Conservation (phyloP, 2,329 filamentous ascomycete genomes). For the Aspergillus tanneri region DNA sequence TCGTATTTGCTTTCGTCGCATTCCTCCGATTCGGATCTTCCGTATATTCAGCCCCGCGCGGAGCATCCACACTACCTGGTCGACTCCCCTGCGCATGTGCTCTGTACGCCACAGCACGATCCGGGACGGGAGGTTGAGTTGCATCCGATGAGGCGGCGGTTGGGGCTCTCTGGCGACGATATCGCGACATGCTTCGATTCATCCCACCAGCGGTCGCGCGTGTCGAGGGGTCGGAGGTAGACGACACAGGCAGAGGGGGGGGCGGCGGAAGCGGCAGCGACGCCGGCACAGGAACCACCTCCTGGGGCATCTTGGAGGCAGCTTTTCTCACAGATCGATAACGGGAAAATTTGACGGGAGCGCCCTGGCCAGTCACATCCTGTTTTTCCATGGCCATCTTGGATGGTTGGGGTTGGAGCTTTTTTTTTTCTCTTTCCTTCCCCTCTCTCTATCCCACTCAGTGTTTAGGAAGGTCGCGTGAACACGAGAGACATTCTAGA, state of each 20-base stretch:
- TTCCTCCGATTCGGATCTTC: conserved; percentile 4
- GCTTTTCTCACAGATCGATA: conserved; percentile 58
- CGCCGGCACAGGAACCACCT: conserved; percentile 13
- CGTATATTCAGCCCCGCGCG: neutral
- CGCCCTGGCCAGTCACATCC: conserved; percentile 12
- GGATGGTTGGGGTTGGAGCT: neutral
- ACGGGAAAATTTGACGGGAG: conserved; percentile 52
- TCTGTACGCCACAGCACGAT: conserved; percentile 11
- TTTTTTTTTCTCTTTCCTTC: neutral
- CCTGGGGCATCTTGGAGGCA: conserved; percentile 35
- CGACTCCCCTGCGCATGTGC: neutral
- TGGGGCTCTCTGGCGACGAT: conserved; percentile 29
- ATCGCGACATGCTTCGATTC: conserved; percentile 37
- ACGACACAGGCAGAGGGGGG: neutral
- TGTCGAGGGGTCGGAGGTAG: conserved; percentile 1
- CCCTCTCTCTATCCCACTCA: neutral
- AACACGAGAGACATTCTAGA: neutral
- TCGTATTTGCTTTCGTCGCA: neutral
- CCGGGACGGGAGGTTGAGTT: conserved; percentile 13
- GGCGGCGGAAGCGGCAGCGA: neutral
- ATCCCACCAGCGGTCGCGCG: conserved; percentile 24
- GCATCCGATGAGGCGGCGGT: conserved; percentile 10
- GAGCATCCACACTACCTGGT: neutral
- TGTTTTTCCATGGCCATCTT: conserved; percentile 25
- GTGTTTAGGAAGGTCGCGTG: neutral